These are phyloP conservation scores for Claviceps cyperi DNA, from an alignment of 2,329 filamentous ascomycete species.

Conservation along the genomic window DNA sequence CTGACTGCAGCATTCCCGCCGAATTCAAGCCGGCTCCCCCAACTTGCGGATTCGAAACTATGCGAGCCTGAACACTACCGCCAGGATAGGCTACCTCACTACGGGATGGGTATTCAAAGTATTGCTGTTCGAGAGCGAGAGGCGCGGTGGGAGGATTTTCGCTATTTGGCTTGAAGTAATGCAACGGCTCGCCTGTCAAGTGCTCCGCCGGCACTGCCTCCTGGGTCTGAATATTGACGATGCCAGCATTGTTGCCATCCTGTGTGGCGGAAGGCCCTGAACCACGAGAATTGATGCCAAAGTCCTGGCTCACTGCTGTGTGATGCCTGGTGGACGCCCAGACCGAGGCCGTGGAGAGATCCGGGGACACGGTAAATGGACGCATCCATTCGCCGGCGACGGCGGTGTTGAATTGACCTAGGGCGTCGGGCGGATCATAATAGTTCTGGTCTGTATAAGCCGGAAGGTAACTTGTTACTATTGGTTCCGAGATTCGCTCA, in stretches of 20 bases:
- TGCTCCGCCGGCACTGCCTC: background rate
- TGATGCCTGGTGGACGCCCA: background rate
- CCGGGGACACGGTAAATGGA: conserved; percentile 6
- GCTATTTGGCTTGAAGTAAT: background rate
- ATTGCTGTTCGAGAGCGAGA: background rate
- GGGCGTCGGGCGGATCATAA: background rate
- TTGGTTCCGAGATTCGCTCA: background rate
- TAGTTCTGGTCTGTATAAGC: background rate
- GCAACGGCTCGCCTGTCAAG: background rate
- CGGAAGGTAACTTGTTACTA: background rate
- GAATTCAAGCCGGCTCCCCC: background rate
- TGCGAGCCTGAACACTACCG: background rate
- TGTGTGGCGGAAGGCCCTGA: background rate
- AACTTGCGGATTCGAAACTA: background rate
- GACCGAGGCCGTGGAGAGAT: conserved; percentile 4
- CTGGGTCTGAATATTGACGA: background rate
- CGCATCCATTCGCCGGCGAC: conserved; percentile 1
- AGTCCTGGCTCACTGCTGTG: background rate
- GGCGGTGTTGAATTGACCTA: background rate
- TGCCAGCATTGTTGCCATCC: background rate
- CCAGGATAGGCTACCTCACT: background rate
- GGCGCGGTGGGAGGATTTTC: background rate
- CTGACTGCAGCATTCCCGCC: background rate
- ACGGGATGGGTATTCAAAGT: background rate
- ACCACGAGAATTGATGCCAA: background rate